Conservation (phyloP, 345 rosid species). For the Citrus mangshanensis region DNA sequence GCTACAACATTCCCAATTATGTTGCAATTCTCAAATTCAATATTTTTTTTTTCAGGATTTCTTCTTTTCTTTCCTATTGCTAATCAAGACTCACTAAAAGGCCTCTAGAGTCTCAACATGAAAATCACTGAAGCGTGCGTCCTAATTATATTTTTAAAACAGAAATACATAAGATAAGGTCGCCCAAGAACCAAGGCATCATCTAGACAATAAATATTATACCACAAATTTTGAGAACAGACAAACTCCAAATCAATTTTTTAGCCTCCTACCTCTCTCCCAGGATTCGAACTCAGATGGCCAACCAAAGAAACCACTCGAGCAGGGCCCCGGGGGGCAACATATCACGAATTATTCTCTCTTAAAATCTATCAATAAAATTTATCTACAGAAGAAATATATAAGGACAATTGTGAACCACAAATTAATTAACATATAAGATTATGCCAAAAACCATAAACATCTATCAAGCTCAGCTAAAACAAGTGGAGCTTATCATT, state of each 20-base stretch:
- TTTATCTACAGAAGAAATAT: too few species aligned
- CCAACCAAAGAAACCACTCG: too few species aligned
- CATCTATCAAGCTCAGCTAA: not conserved
- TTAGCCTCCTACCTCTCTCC: too few species aligned
- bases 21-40: not conserved
- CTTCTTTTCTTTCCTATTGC: not conserved
- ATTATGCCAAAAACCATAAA: not conserved
- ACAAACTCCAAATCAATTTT: too few species aligned
- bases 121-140: not conserved
- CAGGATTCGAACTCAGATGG: too few species aligned
- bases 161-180: not conserved
- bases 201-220: too few species aligned
- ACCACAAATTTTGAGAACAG: too few species aligned
- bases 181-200: not conserved
- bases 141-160: not conserved
- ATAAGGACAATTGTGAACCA: not conserved
- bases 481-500: not conserved
- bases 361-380: too few species aligned
- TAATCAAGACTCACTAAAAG: not conserved
- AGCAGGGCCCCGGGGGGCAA: too few species aligned
- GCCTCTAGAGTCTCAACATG: not conserved
- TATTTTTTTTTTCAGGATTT: not conserved
- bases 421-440: not conserved
- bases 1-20: not conserved
- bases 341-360: too few species aligned